These are phyloP conservation scores for Kalanchoe fedtschenkoi DNA, from an alignment of 164 flowering plant species.

Conservation along the genomic window DNA sequence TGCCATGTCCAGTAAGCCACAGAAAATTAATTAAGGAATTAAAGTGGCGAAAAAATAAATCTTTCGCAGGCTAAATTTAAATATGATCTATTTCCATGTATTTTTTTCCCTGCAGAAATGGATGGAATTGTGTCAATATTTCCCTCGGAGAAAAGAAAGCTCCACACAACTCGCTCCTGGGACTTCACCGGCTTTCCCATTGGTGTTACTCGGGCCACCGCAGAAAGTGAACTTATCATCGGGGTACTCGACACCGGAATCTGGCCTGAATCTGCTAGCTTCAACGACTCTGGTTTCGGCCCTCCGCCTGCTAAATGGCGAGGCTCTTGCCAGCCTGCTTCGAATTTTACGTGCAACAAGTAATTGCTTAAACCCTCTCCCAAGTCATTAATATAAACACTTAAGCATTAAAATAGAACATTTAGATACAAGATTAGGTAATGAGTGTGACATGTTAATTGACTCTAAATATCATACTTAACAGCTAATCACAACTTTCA, in stretches of 20 bases:
- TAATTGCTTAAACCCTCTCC: not conserved
- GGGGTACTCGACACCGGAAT: not conserved
- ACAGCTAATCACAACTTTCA: too few relatives aligned
- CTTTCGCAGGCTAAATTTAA: not conserved
- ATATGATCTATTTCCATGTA: not conserved
- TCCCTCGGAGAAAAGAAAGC: slow-evolving; percentile 15
- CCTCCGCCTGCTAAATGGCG: not conserved
- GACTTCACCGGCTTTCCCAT: not conserved
- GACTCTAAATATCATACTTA: too few relatives aligned
- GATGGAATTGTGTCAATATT: slow-evolving; percentile 36
- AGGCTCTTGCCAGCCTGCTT: not conserved
- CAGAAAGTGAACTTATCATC: not conserved
- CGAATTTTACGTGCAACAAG: slow-evolving; percentile 1
- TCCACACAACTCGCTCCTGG: slow-evolving; percentile 8
- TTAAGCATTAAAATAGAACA: too few relatives aligned
- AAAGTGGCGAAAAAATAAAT: too few relatives aligned
- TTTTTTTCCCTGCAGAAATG: slow-evolving; percentile 11
- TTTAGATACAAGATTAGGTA: too few relatives aligned
- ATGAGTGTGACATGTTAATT: too few relatives aligned
- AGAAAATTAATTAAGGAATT: not conserved
- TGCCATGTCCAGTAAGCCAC: slow-evolving; percentile 17
- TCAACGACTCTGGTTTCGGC: not conserved
- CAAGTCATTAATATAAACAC: too few relatives aligned
- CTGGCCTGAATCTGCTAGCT: slow-evolving; percentile 1
- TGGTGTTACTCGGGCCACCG: not conserved